Conservation (phyloP, 129 eudicot genomes). For the Arctium lappa region DNA sequence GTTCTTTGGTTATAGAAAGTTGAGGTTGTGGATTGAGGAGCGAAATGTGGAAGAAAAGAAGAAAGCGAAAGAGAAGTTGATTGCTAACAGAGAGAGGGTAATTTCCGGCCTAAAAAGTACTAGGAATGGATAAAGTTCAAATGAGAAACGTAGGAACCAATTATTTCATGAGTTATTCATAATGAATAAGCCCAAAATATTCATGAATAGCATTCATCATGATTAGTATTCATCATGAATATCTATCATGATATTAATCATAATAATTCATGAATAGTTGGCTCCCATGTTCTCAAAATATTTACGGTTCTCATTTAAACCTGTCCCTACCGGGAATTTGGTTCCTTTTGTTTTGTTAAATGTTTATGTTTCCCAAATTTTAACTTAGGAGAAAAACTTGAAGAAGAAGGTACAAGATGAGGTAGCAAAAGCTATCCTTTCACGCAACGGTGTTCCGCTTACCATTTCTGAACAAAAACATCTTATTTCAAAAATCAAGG, state of each 20-base stretch:
- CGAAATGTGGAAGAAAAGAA: constrained; percentile 40
- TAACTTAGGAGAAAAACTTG: constrained; percentile 41
- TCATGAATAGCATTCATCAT: neutral
- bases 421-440: constrained; percentile 38
- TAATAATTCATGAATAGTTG: neutral
- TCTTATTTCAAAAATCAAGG: constrained; percentile 37
- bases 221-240: neutral
- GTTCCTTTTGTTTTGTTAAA: neutral
- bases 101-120: neutral
- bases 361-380: neutral
- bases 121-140: neutral
- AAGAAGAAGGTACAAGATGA: constrained; percentile 46
- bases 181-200: neutral
- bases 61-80: constrained; percentile 36
- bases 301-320: neutral
- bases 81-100: constrained; percentile 53
- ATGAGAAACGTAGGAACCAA: no score
- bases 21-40: constrained; percentile 53
- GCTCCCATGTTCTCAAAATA: neutral
- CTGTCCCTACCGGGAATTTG: neutral
- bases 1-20: constrained; percentile 29
- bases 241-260: neutral
- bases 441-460: constrained; percentile 40
- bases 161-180: neutral
- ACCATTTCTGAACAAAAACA: constrained; percentile 37